Evolutionary conservation across 805 yeast genomes (phyloP).

Genomic region (Kuraishia borneana): DNA sequence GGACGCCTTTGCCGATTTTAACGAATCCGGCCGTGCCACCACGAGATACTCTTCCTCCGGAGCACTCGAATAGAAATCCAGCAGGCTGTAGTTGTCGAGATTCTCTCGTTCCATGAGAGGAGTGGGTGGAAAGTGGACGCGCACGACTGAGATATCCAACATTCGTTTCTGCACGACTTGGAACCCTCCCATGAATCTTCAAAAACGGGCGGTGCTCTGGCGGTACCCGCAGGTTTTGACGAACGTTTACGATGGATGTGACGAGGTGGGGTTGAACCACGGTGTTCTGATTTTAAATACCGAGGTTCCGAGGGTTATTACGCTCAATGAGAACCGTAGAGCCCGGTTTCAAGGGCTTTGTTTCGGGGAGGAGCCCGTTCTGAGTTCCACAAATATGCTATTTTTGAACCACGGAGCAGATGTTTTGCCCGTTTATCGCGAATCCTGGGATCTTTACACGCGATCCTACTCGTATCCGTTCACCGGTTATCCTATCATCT

Average conservation of each 20-base stretch:
- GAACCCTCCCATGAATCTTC: constrained; percentile 1
- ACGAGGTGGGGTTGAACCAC: constrained; percentile 13
- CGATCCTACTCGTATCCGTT: constrained; percentile 32
- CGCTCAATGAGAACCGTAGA: neutral
- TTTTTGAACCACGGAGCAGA: constrained; percentile 2
- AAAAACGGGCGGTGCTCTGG: constrained; percentile 22
- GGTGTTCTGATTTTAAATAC: constrained; percentile 16
- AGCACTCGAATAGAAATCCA: constrained; percentile 5
- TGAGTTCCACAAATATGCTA: constrained; percentile 9
- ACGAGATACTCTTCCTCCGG: constrained; percentile 1
- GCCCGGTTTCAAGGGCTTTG: constrained; percentile 6
- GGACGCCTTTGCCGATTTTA: neutral
- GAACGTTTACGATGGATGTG: constrained; percentile 19
- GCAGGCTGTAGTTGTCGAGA: constrained; percentile 4
- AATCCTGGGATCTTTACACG: constrained; percentile 39
- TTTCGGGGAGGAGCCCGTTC: constrained; percentile 9
- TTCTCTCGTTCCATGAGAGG: too few relatives aligned
- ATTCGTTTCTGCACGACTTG: too few relatives aligned
- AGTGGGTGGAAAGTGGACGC: too few relatives aligned
- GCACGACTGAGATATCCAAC: too few relatives aligned
- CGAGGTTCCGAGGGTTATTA: neutral
- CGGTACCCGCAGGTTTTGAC: constrained; percentile 14
- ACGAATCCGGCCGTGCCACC: constrained; percentile 1
- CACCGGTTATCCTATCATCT: constrained; percentile 50
- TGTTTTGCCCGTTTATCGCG: constrained; percentile 27